Percentiles rank a stretch among this genome's conserved stretches.
Evolutionary conservation across 2,329 filamentous ascomycete genomes (phyloP).

Genomic region (Fusarium sp.): DNA sequence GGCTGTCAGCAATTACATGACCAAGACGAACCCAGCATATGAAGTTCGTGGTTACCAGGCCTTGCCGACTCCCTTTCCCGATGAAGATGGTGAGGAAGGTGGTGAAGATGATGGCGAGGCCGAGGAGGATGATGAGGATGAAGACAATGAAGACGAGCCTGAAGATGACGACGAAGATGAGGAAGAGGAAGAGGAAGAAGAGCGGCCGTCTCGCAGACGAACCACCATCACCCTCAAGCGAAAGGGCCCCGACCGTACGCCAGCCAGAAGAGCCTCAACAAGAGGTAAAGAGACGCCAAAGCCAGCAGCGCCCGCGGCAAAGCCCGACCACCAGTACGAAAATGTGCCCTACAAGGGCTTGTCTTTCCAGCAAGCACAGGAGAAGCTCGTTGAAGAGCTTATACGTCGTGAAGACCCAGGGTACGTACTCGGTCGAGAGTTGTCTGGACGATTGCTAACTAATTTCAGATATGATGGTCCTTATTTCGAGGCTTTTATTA

Average conservation of each 20-base stretch:
- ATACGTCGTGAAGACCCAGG: constrained; percentile 74
- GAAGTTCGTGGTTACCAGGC: constrained; percentile 74
- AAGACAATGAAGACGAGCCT: constrained; percentile 47
- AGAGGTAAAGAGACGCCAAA: constrained; percentile 50
- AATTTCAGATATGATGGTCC: constrained; percentile 72
- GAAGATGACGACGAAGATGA: constrained; percentile 48
- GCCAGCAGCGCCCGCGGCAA: constrained; percentile 53
- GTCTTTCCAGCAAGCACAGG: constrained; percentile 85
- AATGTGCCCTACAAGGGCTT: constrained; percentile 74
- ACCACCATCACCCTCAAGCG: constrained; percentile 56
- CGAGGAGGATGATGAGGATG: constrained; percentile 50
- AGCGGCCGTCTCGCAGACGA: constrained; percentile 49
- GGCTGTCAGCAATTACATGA: constrained; percentile 88
- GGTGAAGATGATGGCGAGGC: constrained; percentile 49
- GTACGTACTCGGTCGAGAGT: constrained; percentile 52
- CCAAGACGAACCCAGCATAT: constrained; percentile 86
- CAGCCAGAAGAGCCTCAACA: constrained; percentile 49
- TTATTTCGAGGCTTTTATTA: constrained; percentile 78
- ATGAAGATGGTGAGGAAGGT: constrained; percentile 45
- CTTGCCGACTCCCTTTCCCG: constrained; percentile 73
- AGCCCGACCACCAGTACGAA: constrained; percentile 65
- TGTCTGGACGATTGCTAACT: constrained; percentile 31
- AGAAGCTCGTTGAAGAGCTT: constrained; percentile 82
- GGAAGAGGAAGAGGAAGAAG: constrained; percentile 47
- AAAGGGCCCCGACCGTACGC: constrained; percentile 50